Evolutionary conservation across 1,284 basidiomycete genomes (phyloP).

Genomic region (Hemileia vastatrix): DNA sequence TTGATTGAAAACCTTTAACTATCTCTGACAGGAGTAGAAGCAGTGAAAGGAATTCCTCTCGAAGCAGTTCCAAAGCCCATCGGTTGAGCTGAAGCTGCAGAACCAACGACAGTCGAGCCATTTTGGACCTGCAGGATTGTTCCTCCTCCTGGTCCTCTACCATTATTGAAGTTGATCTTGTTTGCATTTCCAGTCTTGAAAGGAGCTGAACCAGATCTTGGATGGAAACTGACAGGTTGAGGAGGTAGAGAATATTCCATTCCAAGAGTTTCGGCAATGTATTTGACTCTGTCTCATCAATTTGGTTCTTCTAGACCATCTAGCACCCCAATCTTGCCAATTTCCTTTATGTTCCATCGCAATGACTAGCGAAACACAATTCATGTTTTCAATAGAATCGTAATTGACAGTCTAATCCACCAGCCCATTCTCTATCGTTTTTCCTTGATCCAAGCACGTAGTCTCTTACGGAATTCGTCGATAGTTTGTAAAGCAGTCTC

Average conservation of each 20-base stretch:
- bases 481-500: constrained; percentile 48
- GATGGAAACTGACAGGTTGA: too few species aligned
- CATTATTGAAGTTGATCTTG: neutral
- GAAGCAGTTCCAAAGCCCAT: neutral
- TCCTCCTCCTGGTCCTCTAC: neutral
- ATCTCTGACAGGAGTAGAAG: neutral
- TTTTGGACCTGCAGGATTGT: neutral
- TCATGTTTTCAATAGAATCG: constrained; percentile 39
- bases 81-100: neutral
- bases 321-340: constrained; percentile 76
- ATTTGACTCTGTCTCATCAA: constrained; percentile 65
- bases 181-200: neutral
- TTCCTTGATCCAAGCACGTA: constrained; percentile 57
- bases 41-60: neutral
- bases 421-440: constrained; percentile 65
- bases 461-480: constrained; percentile 55
- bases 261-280: constrained; percentile 61
- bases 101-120: neutral
- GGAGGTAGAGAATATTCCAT: constrained; percentile 59
- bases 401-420: constrained; percentile 21
- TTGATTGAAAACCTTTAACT: neutral
- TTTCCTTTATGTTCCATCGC: constrained; percentile 69
- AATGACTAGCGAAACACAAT: constrained; percentile 51
- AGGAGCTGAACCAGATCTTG: constrained; percentile 5
- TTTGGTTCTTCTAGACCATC: constrained; percentile 56